Conservation (phyloP, 768 basidiomycete species). For the Mycena polygramma region DNA sequence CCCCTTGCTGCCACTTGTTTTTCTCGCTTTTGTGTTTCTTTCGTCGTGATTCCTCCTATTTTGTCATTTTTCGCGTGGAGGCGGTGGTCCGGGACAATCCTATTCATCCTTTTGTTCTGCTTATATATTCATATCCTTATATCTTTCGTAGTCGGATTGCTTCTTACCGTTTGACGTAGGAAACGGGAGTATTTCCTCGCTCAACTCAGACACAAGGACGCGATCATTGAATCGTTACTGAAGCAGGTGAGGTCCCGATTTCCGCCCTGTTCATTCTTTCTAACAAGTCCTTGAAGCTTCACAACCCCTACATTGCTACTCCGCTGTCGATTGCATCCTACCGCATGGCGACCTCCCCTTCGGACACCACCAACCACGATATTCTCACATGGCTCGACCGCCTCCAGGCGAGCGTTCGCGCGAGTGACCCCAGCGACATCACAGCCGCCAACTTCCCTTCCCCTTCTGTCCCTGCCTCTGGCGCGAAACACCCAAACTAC, state of each 20-base stretch:
- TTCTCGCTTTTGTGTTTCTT: slow-evolving; percentile 1
- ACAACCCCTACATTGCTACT: slow-evolving; percentile 85
- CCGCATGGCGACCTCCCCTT: slow-evolving; percentile 81
- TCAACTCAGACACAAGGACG: slow-evolving; percentile 89
- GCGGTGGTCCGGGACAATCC: neutral
- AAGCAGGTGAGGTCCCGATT: slow-evolving; percentile 71
- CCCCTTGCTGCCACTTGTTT: neutral
- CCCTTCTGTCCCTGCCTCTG: neutral
- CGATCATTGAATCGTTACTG: slow-evolving; percentile 86
- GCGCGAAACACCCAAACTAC: neutral
- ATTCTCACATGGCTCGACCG: slow-evolving; percentile 84
- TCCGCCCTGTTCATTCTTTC: slow-evolving; percentile 8
- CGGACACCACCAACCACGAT: slow-evolving; percentile 75
- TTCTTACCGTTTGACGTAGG: slow-evolving; percentile 63
- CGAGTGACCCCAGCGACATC: slow-evolving; percentile 52
- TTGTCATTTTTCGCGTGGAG: neutral
- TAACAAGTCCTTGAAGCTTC: slow-evolving; percentile 60
- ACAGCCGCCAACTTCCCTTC: slow-evolving; percentile 7
- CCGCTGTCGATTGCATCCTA: slow-evolving; percentile 86
- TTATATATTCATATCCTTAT: too few relatives aligned
- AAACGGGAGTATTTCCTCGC: slow-evolving; percentile 90
- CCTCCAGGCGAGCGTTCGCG: slow-evolving; percentile 70
- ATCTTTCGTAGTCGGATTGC: slow-evolving; percentile 49
- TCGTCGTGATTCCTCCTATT: neutral
- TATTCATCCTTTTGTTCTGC: slow-evolving; percentile 40